phyloP scores from a whole-genome alignment of 257 asterid genomes.

The Prunella vulgaris region DNA sequence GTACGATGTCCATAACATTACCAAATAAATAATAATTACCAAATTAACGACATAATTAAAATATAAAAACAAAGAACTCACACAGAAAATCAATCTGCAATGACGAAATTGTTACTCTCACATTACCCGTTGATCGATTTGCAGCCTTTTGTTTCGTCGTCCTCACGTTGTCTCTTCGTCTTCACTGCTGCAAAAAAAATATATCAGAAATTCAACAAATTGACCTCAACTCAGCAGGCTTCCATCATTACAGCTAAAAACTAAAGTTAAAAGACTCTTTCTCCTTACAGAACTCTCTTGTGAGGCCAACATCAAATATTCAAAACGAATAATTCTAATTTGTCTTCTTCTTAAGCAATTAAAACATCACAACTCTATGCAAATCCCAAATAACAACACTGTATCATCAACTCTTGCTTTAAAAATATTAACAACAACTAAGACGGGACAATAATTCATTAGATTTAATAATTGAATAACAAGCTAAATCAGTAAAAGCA shows the following conservation, averaged over 20 bases:
- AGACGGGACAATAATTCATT: constrained; percentile 1
- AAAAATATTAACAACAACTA: neutral
- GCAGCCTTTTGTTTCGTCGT: too few relatives aligned
- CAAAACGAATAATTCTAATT: too few relatives aligned
- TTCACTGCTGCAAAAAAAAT: too few relatives aligned
- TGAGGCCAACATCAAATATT: neutral
- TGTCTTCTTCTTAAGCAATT: neutral
- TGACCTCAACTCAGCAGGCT: constrained; percentile 18
- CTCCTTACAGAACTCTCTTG: neutral
- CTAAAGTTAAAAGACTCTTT: neutral
- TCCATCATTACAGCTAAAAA: neutral
- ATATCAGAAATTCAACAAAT: constrained; percentile 17
- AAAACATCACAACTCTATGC: neutral
- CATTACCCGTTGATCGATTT: too few relatives aligned
- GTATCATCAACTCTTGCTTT: neutral
- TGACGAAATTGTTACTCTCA: too few relatives aligned
- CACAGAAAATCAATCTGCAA: too few relatives aligned
- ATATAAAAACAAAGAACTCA: too few relatives aligned
- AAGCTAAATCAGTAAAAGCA: neutral
- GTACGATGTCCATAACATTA: neutral
- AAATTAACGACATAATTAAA: too few relatives aligned
- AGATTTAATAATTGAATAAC: constrained; percentile 11
- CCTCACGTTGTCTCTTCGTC: too few relatives aligned
- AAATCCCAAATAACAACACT: neutral
- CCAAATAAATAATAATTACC: too few relatives aligned